A percentile compares a stretch with the other conserved stretches of the same genome.
Conservation (phyloP, 2,329 filamentous ascomycete genomes). For the Lecanicillium sp. region DNA sequence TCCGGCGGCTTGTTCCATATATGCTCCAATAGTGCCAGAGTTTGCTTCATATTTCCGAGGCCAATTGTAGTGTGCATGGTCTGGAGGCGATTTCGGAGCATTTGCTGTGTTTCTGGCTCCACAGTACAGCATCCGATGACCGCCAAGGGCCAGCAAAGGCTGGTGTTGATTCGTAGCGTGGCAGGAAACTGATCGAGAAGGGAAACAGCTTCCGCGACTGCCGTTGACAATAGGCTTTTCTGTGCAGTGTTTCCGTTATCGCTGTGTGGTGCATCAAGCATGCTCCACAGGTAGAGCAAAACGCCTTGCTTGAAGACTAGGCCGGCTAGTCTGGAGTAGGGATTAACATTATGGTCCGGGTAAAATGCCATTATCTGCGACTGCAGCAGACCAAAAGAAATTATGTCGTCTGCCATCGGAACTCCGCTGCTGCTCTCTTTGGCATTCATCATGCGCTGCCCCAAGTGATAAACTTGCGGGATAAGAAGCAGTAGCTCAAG, state of each 20-base stretch:
- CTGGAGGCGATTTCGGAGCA: conserved; percentile 24
- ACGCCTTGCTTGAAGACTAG: conserved; percentile 37
- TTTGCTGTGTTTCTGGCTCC: conserved; percentile 25
- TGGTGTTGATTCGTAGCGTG: conserved; percentile 28
- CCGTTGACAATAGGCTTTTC: conserved; percentile 17
- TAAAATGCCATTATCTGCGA: conserved; percentile 31
- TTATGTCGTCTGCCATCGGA: conserved; percentile 31
- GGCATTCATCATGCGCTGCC: conserved; percentile 28
- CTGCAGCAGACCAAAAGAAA: conserved; percentile 34
- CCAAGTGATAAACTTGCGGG: conserved; percentile 33
- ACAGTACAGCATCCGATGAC: conserved; percentile 29
- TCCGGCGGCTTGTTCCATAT: conserved; percentile 29
- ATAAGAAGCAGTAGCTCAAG: conserved; percentile 29
- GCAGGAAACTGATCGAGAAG: conserved; percentile 23
- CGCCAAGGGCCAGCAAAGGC: conserved; percentile 30
- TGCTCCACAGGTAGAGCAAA: conserved; percentile 32
- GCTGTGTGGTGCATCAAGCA: conserved; percentile 21
- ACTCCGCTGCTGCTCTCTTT: conserved; percentile 16
- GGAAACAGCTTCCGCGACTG: conserved; percentile 21
- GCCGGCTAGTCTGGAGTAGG: conserved; percentile 31
- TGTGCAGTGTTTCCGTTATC: conserved; percentile 13
- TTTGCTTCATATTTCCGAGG: conserved; percentile 37
- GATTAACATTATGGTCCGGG: conserved; percentile 24
- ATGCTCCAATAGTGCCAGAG: conserved; percentile 30
- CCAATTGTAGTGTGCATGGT: conserved; percentile 29